Percentiles rank a stretch among this genome's conserved stretches.
These are phyloP conservation scores for Eremomyces bilateralis DNA, from an alignment of 495 filamentous ascomycete species.

Conservation along the genomic window DNA sequence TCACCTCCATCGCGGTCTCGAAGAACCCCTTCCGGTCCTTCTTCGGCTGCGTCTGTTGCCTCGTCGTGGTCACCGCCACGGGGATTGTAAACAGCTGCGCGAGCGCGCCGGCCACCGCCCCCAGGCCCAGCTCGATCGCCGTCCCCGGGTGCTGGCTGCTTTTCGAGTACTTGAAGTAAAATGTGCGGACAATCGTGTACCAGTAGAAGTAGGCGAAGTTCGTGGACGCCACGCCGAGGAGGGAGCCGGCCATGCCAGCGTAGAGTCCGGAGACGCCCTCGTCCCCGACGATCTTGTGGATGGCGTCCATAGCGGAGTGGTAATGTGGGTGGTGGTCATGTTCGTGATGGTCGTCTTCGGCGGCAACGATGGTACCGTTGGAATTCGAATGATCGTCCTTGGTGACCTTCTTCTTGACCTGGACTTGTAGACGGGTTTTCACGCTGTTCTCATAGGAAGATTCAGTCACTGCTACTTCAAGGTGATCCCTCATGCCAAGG, in stretches of 20 bases:
- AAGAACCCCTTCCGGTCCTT: conserved; percentile 67
- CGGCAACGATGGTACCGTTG: conserved; percentile 3
- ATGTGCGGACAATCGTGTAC: conserved; percentile 72
- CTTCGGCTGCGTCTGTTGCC: conserved; percentile 83
- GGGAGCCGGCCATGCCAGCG: conserved; percentile 62
- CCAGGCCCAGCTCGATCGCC: conserved; percentile 63
- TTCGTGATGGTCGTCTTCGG: conserved; percentile 7
- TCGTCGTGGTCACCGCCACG: conserved; percentile 81
- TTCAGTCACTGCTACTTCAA: no score
- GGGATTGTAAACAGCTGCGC: conserved; percentile 95
- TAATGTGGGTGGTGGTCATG: conserved; percentile 62
- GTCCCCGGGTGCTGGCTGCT: conserved; percentile 50
- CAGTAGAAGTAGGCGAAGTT: conserved; percentile 99
- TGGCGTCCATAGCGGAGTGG: conserved; percentile 65
- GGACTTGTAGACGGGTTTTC: conserved; percentile 93
- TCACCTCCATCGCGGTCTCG: conserved; percentile 74
- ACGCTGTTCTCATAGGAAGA: no score
- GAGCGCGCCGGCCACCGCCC: conserved; percentile 71
- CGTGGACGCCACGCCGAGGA: conserved; percentile 84
- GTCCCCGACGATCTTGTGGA: conserved; percentile 61
- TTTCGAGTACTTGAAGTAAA: conserved; percentile 51
- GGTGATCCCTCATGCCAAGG: no score
- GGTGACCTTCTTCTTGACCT: conserved; percentile 46
- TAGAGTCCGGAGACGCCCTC: conserved; percentile 75
- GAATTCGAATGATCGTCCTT: conserved; percentile 14